These are phyloP conservation scores for Suhomyces yuchorum DNA, from an alignment of 1,139 yeast genomes.

Conservation along the genomic window DNA sequence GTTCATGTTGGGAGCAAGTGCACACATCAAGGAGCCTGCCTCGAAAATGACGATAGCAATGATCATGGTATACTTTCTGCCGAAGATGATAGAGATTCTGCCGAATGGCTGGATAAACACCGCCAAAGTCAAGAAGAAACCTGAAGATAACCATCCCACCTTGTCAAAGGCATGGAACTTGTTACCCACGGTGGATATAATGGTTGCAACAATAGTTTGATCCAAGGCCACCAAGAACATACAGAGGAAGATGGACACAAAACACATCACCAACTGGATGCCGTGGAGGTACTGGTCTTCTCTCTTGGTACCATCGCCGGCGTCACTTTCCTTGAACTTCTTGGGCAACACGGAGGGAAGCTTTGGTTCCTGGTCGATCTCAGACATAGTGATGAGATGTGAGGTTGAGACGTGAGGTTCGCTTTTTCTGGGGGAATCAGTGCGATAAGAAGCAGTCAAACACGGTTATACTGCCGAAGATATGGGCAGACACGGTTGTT, in stretches of 20 bases:
- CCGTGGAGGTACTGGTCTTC: slow-evolving; percentile 39
- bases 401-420: not conserved
- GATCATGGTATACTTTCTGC: slow-evolving; percentile 26
- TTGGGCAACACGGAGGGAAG: not conserved
- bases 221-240: slow-evolving; percentile 43
- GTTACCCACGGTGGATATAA: slow-evolving; percentile 40
- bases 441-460: not conserved
- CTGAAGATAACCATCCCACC: slow-evolving; percentile 34
- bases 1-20: slow-evolving; percentile 37
- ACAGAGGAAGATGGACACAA: slow-evolving; percentile 31
- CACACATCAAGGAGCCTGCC: slow-evolving; percentile 58
- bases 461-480: not conserved
- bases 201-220: slow-evolving; percentile 43
- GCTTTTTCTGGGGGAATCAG: not conserved
- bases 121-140: slow-evolving; percentile 33
- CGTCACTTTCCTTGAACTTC: slow-evolving; percentile 27
- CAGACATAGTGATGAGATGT: no score
- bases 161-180: slow-evolving; percentile 32
- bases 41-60: slow-evolving; percentile 48
- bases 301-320: slow-evolving; percentile 43
- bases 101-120: slow-evolving; percentile 44
- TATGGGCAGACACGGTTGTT: not conserved
- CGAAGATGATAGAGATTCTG: slow-evolving; percentile 52
- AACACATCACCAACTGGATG: slow-evolving; percentile 27
- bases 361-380: not conserved